A percentile compares a stretch with the other conserved stretches of the same genome.
Conservation (phyloP, 805 yeast genomes). For the Candida nemodendra region DNA sequence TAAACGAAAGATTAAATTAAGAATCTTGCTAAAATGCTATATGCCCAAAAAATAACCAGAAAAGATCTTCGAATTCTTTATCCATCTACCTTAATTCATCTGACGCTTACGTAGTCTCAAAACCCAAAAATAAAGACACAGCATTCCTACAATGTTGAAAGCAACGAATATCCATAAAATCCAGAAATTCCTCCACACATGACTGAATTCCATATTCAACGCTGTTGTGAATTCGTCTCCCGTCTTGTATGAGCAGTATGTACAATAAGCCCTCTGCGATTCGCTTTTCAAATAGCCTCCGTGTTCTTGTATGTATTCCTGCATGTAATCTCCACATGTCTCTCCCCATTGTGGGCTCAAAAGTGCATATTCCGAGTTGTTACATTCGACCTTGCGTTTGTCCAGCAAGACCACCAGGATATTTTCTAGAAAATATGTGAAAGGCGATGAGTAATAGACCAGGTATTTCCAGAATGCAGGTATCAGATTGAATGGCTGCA, state of each 20-base stretch:
- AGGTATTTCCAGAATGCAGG: slow-evolving; percentile 50
- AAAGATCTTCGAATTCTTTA: no score
- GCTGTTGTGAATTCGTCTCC: slow-evolving; percentile 22
- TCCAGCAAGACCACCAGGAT: slow-evolving; percentile 41
- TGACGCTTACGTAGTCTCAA: no score
- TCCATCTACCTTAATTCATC: no score
- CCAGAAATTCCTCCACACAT: slow-evolving; percentile 31
- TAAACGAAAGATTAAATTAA: no score
- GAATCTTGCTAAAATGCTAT: no score
- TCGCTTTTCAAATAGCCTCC: slow-evolving; percentile 51
- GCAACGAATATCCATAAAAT: slow-evolving; percentile 37
- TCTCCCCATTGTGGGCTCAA: slow-evolving; percentile 46
- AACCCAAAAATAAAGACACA: slow-evolving; percentile 10
- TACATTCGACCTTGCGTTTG: slow-evolving; percentile 37
- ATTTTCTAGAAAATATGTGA: slow-evolving; percentile 46
- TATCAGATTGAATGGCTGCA: slow-evolving; percentile 42
- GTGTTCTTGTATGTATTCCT: slow-evolving; percentile 31
- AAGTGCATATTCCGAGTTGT: slow-evolving; percentile 34
- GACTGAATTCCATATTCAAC: slow-evolving; percentile 14
- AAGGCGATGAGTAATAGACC: slow-evolving; percentile 45
- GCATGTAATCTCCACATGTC: slow-evolving; percentile 48
- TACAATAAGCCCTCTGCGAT: slow-evolving; percentile 26
- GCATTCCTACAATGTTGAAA: slow-evolving; percentile 42
- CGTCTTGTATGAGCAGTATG: slow-evolving; percentile 21
- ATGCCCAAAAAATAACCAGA: no score